phyloP scores from a whole-genome alignment of 805 yeast genomes.

The Cyberlindnera samutprakarnensis region DNA sequence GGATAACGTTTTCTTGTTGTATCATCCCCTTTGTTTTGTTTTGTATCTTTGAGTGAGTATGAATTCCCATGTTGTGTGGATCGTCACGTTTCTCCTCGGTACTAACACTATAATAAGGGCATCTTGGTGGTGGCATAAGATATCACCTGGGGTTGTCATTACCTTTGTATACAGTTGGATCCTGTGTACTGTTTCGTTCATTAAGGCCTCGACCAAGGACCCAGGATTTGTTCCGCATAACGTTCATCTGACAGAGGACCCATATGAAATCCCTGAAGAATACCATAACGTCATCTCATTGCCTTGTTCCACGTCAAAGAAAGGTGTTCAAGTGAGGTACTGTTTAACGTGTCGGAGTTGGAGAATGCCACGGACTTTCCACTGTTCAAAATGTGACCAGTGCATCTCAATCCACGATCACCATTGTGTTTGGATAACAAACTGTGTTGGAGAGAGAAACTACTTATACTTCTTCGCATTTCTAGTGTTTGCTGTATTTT shows the following conservation, averaged over 20 bases:
- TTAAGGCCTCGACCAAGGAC: constrained; percentile 52
- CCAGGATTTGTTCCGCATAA: constrained; percentile 67
- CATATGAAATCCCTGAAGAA: constrained; percentile 43
- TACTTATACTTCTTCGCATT: constrained; percentile 54
- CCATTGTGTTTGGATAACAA: constrained; percentile 56
- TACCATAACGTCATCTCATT: constrained; percentile 42
- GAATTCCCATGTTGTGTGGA: background rate
- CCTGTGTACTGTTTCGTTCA: constrained; percentile 37
- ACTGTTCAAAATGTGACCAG: constrained; percentile 61
- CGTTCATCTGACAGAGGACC: constrained; percentile 44
- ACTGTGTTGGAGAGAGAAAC: constrained; percentile 70
- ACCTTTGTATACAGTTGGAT: constrained; percentile 54
- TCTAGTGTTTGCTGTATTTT: constrained; percentile 30
- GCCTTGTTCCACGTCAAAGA: constrained; percentile 29
- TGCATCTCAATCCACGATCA: constrained; percentile 38
- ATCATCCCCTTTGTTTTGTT: constrained; percentile 46
- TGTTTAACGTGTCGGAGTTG: constrained; percentile 62
- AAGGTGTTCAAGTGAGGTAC: constrained; percentile 40
- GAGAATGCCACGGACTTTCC: constrained; percentile 73
- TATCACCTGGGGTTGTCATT: constrained; percentile 49
- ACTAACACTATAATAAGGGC: constrained; percentile 20
- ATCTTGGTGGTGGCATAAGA: constrained; percentile 47
- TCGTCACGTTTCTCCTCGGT: background rate
- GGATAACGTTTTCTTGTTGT: constrained; percentile 27
- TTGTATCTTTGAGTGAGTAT: constrained; percentile 33